A percentile compares a stretch with the other conserved stretches of the same genome.
These are phyloP conservation scores for Xylaria intraflava DNA, from an alignment of 495 filamentous ascomycete species.

Conservation along the genomic window DNA sequence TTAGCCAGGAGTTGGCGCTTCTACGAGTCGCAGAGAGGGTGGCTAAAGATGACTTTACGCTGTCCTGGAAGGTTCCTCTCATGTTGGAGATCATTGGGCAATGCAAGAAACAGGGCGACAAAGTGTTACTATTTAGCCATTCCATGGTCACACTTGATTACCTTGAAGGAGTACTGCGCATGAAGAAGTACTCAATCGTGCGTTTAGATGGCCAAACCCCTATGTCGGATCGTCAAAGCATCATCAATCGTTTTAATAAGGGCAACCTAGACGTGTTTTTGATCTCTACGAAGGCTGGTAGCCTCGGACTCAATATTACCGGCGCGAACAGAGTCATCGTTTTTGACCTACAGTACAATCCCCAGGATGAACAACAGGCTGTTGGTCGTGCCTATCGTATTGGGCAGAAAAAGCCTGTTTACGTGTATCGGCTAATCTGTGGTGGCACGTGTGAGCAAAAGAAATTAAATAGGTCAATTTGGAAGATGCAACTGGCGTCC, in stretches of 20 bases:
- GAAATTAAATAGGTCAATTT: constrained; percentile 63
- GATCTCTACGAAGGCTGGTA: constrained; percentile 78
- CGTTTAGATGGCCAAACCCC: constrained; percentile 62
- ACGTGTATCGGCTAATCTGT: constrained; percentile 75
- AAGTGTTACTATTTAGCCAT: constrained; percentile 75
- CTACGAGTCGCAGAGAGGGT: constrained; percentile 13
- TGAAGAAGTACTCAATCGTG: constrained; percentile 34
- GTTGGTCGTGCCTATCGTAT: constrained; percentile 83
- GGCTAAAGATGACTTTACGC: constrained; percentile 27
- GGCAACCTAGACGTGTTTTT: constrained; percentile 52
- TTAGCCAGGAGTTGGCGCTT: constrained; percentile 26
- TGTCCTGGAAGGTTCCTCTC: constrained; percentile 62
- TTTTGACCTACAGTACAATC: constrained; percentile 78
- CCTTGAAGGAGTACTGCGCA: constrained; percentile 50
- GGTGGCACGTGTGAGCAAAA: constrained; percentile 75
- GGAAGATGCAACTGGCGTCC: constrained; percentile 71
- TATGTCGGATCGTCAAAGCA: constrained; percentile 48
- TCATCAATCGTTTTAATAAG: constrained; percentile 62
- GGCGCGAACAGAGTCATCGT: constrained; percentile 86
- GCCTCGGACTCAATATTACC: constrained; percentile 72
- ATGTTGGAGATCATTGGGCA: constrained; percentile 59
- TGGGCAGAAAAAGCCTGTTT: constrained; percentile 77
- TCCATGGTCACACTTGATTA: constrained; percentile 62
- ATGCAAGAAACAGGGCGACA: constrained; percentile 55
- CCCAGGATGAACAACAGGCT: constrained; percentile 78